Evolutionary conservation across 2,329 filamentous ascomycete genomes (phyloP).

Genomic region (Fusarium acutatum): DNA sequence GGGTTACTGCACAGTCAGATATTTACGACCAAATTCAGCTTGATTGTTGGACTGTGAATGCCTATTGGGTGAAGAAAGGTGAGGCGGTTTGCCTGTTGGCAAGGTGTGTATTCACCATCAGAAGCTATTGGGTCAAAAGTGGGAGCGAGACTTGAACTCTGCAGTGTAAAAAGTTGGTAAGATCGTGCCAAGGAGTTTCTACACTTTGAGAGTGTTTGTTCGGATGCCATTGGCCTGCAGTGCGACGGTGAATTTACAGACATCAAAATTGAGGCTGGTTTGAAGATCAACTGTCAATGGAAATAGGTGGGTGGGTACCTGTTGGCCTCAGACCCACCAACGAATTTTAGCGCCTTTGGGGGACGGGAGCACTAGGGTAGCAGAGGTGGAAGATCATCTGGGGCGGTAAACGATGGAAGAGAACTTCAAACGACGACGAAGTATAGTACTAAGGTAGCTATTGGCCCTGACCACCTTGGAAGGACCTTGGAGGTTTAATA

Average conservation of each 20-base stretch:
- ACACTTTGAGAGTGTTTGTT: not conserved
- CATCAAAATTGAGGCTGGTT: slow-evolving; percentile 15
- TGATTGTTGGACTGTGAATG: not conserved
- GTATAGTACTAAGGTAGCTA: not conserved
- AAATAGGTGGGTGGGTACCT: not conserved
- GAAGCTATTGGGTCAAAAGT: not conserved
- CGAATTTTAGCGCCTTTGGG: not conserved
- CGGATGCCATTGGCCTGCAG: not conserved
- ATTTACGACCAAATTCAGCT: not conserved
- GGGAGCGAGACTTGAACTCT: not conserved
- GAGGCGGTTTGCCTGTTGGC: slow-evolving; percentile 7
- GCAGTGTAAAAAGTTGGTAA: not conserved
- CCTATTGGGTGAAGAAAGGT: slow-evolving; percentile 6
- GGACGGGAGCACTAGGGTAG: slow-evolving; percentile 3
- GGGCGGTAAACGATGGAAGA: not conserved
- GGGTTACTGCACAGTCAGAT: not conserved
- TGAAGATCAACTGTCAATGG: slow-evolving; percentile 18
- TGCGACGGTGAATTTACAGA: not conserved
- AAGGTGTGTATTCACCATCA: not conserved
- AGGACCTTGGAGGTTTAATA: too few relatives aligned
- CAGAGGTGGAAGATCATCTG: not conserved
- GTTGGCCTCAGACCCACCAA: slow-evolving; percentile 7
- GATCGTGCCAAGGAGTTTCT: not conserved
- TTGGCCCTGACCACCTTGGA: too few relatives aligned
- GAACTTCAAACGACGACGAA: not conserved